Percentiles rank a stretch among this genome's conserved stretches.
phyloP scores from a whole-genome alignment of 352 stramenopile genomes.

The Lagenidium sp. region DNA sequence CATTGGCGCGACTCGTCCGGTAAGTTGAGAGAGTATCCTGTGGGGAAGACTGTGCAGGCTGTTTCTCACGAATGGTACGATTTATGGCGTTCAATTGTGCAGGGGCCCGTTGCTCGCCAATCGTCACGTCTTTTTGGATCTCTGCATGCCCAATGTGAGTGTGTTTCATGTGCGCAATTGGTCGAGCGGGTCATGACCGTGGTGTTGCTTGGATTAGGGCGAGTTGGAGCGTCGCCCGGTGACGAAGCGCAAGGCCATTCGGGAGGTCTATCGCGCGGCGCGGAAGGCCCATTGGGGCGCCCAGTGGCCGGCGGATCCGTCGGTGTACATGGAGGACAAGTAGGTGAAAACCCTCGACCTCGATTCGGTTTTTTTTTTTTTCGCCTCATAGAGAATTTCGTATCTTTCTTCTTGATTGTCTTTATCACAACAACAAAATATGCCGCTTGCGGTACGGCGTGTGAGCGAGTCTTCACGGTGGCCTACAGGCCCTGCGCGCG shows the following conservation, averaged over 20 bases:
- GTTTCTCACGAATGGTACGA: no score
- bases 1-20: constrained; percentile 53
- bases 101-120: constrained; percentile 61
- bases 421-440: not conserved
- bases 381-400: not conserved
- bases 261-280: constrained; percentile 73
- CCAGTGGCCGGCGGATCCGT: constrained; percentile 57
- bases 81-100: no score
- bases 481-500: constrained; percentile 35
- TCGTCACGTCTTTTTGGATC: constrained; percentile 71
- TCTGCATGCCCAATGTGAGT: constrained; percentile 68
- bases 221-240: constrained; percentile 68
- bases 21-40: no score
- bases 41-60: no score
- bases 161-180: not conserved
- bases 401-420: not conserved
- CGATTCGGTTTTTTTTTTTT: not conserved
- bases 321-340: constrained; percentile 32
- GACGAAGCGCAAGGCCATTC: constrained; percentile 62
- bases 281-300: constrained; percentile 80
- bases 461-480: constrained; percentile 6
- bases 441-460: not conserved
- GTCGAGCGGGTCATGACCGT: constrained; percentile 1
- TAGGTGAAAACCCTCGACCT: not conserved
- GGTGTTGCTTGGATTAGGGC: constrained; percentile 25